A percentile compares a stretch with the other conserved stretches of the same genome.
These are phyloP conservation scores for Fusarium nurragi DNA, from an alignment of 2,329 filamentous ascomycete species.

Conservation along the genomic window DNA sequence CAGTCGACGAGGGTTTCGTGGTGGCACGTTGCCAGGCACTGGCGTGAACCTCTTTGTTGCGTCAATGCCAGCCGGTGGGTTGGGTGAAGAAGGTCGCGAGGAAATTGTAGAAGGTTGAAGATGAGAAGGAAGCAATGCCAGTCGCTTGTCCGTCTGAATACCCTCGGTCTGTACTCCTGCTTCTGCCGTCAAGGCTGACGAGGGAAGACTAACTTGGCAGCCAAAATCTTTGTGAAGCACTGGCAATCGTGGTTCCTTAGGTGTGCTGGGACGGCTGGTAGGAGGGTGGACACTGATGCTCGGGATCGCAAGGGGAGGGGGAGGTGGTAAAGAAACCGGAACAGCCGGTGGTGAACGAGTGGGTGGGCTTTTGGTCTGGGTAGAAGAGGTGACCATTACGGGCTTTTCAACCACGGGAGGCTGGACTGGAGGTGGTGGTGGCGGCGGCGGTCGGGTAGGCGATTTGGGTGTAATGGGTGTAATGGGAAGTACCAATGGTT, in stretches of 20 bases:
- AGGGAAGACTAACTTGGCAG: slow-evolving; percentile 73
- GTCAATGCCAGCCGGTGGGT: slow-evolving; percentile 45
- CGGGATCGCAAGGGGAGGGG: slow-evolving; percentile 69
- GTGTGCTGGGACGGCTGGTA: slow-evolving; percentile 81
- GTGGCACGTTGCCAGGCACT: slow-evolving; percentile 63
- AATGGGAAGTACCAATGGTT: slow-evolving; percentile 71
- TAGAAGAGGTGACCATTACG: slow-evolving; percentile 64
- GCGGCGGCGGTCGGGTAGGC: slow-evolving; percentile 53
- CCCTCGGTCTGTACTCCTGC: slow-evolving; percentile 83
- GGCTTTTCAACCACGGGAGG: slow-evolving; percentile 49
- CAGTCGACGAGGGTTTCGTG: slow-evolving; percentile 68
- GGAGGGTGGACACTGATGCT: slow-evolving; percentile 94
- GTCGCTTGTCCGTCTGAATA: slow-evolving; percentile 82
- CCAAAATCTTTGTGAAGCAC: slow-evolving; percentile 84
- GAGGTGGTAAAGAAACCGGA: slow-evolving; percentile 40
- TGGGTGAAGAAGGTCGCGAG: slow-evolving; percentile 67
- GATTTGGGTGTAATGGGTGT: slow-evolving; percentile 63
- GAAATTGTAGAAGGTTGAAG: slow-evolving; percentile 81
- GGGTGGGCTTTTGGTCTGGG: slow-evolving; percentile 64
- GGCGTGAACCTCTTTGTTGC: slow-evolving; percentile 60
- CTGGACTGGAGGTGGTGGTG: slow-evolving; percentile 48
- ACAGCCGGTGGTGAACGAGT: slow-evolving; percentile 3
- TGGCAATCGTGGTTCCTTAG: slow-evolving; percentile 76
- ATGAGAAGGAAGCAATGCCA: slow-evolving; percentile 78
- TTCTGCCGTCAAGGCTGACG: slow-evolving; percentile 40